Evolutionary conservation across 2,329 filamentous ascomycete species (phyloP).

Genomic region (Graphilbum sp.): DNA sequence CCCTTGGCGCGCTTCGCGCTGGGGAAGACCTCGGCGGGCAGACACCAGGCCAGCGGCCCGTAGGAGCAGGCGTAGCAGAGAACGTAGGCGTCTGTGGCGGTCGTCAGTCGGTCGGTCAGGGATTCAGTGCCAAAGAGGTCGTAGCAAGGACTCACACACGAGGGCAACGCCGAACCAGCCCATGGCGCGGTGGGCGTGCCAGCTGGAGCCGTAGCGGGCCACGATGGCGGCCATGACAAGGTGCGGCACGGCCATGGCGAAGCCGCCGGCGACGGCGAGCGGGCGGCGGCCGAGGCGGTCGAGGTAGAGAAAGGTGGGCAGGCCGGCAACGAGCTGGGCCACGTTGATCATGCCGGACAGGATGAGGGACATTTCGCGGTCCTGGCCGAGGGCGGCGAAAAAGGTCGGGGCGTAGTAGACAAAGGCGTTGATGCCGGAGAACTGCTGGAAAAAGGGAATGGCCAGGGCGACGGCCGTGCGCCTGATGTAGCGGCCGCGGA

Average conservation of each 20-base stretch:
- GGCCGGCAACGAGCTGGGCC: background rate
- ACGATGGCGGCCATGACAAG: background rate
- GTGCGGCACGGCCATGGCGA: background rate
- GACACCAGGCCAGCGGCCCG: background rate
- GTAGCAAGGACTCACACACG: too few relatives aligned
- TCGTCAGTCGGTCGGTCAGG: too few relatives aligned
- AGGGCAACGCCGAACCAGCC: background rate
- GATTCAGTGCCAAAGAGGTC: too few relatives aligned
- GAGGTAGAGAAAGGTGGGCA: background rate
- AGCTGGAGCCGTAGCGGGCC: background rate
- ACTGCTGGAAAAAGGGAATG: background rate
- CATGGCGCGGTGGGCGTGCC: background rate
- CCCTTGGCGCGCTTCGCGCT: background rate
- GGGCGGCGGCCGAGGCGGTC: background rate
- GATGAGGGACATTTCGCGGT: background rate
- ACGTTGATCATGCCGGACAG: background rate
- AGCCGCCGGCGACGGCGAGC: background rate
- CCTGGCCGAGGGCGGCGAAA: background rate
- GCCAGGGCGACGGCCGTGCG: background rate
- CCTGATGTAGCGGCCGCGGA: background rate
- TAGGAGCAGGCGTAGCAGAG: background rate
- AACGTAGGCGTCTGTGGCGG: too few relatives aligned
- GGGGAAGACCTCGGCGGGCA: slow-evolving; percentile 1
- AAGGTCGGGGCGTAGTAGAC: background rate
- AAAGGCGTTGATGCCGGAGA: background rate